Evolutionary conservation across 345 rosid species (phyloP).

Genomic region (Ricinus communis): DNA sequence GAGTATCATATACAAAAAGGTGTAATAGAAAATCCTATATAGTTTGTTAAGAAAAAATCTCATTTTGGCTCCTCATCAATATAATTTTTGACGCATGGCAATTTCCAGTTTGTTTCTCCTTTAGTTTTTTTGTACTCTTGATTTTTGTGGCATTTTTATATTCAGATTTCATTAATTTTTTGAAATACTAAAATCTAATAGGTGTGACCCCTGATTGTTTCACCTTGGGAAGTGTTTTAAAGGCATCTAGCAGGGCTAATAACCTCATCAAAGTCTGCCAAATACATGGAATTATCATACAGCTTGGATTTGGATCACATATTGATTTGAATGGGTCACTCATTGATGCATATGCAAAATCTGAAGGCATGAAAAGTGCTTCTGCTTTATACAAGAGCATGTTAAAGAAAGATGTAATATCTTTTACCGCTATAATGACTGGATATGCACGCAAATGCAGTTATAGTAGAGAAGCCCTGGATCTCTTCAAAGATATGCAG

Average conservation of each 20-base stretch:
- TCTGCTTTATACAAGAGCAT: slow-evolving; percentile 32
- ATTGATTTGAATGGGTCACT: slow-evolving; percentile 50
- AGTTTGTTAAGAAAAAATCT: too few relatives aligned
- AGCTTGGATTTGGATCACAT: slow-evolving; percentile 45
- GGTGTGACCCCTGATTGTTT: slow-evolving; percentile 63
- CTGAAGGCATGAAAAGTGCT: slow-evolving; percentile 53
- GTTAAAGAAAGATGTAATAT: slow-evolving; percentile 49
- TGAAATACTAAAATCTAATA: slow-evolving; percentile 28
- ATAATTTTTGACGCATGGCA: too few relatives aligned
- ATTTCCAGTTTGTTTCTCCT: too few relatives aligned
- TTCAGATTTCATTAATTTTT: background rate
- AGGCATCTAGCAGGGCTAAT: slow-evolving; percentile 41
- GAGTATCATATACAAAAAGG: background rate
- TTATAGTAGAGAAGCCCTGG: slow-evolving; percentile 37
- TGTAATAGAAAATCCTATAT: background rate
- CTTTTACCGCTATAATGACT: slow-evolving; percentile 63
- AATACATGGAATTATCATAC: slow-evolving; percentile 53
- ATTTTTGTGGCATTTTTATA: background rate
- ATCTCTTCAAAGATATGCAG: slow-evolving; percentile 54
- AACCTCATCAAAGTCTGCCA: slow-evolving; percentile 39
- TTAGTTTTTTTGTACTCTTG: background rate
- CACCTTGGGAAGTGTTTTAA: slow-evolving; percentile 65
- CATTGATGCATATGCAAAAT: slow-evolving; percentile 61
- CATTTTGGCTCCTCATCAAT: too few relatives aligned
- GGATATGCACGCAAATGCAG: slow-evolving; percentile 43